phyloP scores from a whole-genome alignment of 1,284 basidiomycete species.

The Rhodotorula glutinis region DNA sequence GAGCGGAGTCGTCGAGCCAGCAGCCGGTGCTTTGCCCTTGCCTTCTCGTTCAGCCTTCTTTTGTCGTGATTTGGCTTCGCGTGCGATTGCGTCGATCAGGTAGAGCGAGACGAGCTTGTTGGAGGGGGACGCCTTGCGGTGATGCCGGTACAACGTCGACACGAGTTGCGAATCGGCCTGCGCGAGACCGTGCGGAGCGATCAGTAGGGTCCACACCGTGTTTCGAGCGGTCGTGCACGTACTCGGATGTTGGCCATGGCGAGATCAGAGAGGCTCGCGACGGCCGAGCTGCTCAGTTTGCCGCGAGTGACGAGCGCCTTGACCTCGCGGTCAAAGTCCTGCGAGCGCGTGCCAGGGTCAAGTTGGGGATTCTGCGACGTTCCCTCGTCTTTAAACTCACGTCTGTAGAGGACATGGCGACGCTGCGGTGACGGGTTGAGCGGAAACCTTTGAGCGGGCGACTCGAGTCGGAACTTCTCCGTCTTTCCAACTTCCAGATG shows the following conservation, averaged over 20 bases:
- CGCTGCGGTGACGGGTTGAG: neutral
- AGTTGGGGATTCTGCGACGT: no score
- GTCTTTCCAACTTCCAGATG: no score
- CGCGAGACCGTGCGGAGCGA: neutral
- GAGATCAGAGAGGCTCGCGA: conserved; percentile 67
- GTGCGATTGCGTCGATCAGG: conserved; percentile 80
- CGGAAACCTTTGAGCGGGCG: no score
- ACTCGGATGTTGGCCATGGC: conserved; percentile 72
- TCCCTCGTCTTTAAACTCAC: neutral
- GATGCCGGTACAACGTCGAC: conserved; percentile 75
- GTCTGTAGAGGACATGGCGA: conserved; percentile 20
- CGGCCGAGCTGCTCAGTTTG: conserved; percentile 76
- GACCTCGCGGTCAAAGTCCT: conserved; percentile 74
- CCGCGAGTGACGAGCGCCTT: conserved; percentile 75
- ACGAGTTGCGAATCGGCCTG: conserved; percentile 81
- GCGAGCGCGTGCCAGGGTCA: no score
- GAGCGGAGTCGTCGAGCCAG: conserved; percentile 23
- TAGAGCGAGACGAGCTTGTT: conserved; percentile 80
- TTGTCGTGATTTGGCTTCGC: conserved; percentile 68
- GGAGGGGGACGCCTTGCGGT: conserved; percentile 65
- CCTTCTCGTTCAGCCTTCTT: conserved; percentile 55
- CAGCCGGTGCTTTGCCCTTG: conserved; percentile 14
- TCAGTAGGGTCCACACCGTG: neutral
- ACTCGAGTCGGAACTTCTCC: no score
- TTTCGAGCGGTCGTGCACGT: conserved; percentile 16